Base-by-base conservation (phyloP, 2,329 filamentous ascomycete genomes). In the Elsinoe ampelina region DNA sequence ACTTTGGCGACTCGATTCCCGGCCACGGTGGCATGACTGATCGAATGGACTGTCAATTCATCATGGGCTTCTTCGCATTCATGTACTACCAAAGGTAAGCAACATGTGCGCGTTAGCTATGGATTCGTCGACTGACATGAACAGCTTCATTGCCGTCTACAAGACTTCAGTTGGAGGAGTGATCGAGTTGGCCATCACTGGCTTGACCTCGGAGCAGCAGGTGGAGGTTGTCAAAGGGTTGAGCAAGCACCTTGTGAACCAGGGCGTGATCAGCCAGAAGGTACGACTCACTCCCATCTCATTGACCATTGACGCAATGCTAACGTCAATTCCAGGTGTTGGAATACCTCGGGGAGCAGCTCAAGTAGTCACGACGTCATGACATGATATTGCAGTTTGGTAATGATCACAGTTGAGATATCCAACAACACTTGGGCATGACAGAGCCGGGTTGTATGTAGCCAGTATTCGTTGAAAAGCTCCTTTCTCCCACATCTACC, bases 1-100 rank as follows among this genome's bases (percentile, higher is more conserved):
- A 98, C 75, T 98, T 98, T 74, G 93, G 93, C 63, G 89, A 98
- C 72, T 95, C 90, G 1, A 98, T 98, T 64, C 93, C 93, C 1
- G 93, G 93, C 19, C 93, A 98, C 67, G 93, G 93, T 60, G 93
- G 93, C 64, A 97, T 98, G 75, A 98, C 93, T 13, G 93, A 98
- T 70, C 87, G 93, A 60, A 97, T 98, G 92, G 93, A 98, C 70
- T 98, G 93, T 71, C 93, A 98, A 70, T 98, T 98, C 75, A 97
- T 97, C 76, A 98, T 98, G 93, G 93, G 93, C 7, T 93, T 95
- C 73, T 97, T 98, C 67, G 83, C 92, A 13, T 97, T 90, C 76
- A 91, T 98, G 81, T 98, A 98, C 75, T 98, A 95, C 74, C 91
- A 96, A 71, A 65, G 58, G 59, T 59, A 43, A 30, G 26, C 41